These are phyloP conservation scores for Globisporangium middletonii DNA, from an alignment of 352 stramenopile species.

Conservation along the genomic window DNA sequence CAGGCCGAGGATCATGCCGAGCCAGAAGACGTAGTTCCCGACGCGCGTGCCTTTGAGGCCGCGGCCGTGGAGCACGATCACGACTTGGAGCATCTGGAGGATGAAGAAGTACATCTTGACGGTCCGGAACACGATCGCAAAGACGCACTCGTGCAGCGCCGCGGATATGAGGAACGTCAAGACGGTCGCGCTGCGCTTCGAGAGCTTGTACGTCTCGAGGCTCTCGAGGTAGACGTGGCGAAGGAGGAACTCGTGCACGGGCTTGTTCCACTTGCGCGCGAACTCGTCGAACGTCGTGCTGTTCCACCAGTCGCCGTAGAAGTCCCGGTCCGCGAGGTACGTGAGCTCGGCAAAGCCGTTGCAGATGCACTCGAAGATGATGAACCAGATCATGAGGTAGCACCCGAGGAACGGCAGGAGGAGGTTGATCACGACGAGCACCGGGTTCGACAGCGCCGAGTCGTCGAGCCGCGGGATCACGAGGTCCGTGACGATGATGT, in stretches of 20 bases:
- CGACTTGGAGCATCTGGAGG: conserved; percentile 93
- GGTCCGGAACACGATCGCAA: conserved; percentile 93
- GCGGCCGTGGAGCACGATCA: conserved; percentile 83
- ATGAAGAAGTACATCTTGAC: conserved; percentile 92
- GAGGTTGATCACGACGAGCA: conserved; percentile 73
- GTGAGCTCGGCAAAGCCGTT: conserved; percentile 94
- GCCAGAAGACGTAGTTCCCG: conserved; percentile 81
- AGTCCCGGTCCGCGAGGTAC: conserved; percentile 87
- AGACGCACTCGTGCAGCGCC: conserved; percentile 93
- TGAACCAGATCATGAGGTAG: conserved; percentile 96
- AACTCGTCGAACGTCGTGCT: conserved; percentile 90
- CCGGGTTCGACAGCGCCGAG: conserved; percentile 44
- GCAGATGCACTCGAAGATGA: conserved; percentile 95
- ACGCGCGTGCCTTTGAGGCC: conserved; percentile 63
- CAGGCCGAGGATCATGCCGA: conserved; percentile 67
- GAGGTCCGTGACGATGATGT: conserved; percentile 89
- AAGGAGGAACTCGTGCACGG: conserved; percentile 94
- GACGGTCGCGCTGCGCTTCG: conserved; percentile 70
- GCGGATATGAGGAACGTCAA: conserved; percentile 94
- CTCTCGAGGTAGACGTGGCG: conserved; percentile 82
- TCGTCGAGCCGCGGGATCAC: conserved; percentile 81
- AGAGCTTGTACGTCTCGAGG: conserved; percentile 68
- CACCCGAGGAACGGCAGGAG: conserved; percentile 91
- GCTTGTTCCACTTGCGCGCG: conserved; percentile 95
- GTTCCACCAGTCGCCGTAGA: conserved; percentile 99